Conservation (phyloP, 1,284 basidiomycete species). For the Marasmius tenuissimus region DNA sequence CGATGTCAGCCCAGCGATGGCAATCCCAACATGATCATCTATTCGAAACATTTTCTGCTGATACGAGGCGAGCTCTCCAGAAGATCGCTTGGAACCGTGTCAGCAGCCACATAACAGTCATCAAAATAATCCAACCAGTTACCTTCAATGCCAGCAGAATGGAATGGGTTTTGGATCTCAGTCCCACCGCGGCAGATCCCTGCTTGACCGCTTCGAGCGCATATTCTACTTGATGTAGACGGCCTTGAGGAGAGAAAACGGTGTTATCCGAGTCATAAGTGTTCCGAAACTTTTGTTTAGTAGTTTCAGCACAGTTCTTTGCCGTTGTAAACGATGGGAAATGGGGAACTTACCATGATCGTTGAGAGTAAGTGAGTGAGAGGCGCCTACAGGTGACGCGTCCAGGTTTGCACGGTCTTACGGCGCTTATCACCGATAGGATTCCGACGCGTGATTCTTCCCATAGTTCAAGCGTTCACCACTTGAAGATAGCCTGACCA, state of each 20-base stretch:
- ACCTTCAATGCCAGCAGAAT: slow-evolving; percentile 94
- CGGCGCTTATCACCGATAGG: neutral
- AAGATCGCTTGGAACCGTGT: slow-evolving; percentile 77
- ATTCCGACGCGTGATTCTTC: neutral
- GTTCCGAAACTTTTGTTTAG: slow-evolving; percentile 74
- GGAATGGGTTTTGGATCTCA: slow-evolving; percentile 94
- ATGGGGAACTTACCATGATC: slow-evolving; percentile 13
- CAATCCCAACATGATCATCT: slow-evolving; percentile 98
- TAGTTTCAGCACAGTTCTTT: slow-evolving; percentile 1
- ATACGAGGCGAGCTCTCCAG: slow-evolving; percentile 96
- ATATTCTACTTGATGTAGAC: slow-evolving; percentile 97
- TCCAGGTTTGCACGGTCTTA: neutral
- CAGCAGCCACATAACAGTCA: slow-evolving; percentile 10
- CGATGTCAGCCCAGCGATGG: slow-evolving; percentile 96
- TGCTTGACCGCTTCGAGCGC: slow-evolving; percentile 99
- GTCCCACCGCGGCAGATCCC: slow-evolving; percentile 95
- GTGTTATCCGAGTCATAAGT: slow-evolving; percentile 97
- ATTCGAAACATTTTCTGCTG: slow-evolving; percentile 99
- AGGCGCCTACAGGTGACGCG: slow-evolving; percentile 12
- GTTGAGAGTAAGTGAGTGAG: slow-evolving; percentile 1
- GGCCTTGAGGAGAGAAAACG: slow-evolving; percentile 91
- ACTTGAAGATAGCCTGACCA: no score
- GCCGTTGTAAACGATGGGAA: neutral
- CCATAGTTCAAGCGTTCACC: neutral
- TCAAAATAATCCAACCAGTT: slow-evolving; percentile 12